Conservation (phyloP, 192 early-diverging fungal genomes). For the Backusella macrospora region DNA sequence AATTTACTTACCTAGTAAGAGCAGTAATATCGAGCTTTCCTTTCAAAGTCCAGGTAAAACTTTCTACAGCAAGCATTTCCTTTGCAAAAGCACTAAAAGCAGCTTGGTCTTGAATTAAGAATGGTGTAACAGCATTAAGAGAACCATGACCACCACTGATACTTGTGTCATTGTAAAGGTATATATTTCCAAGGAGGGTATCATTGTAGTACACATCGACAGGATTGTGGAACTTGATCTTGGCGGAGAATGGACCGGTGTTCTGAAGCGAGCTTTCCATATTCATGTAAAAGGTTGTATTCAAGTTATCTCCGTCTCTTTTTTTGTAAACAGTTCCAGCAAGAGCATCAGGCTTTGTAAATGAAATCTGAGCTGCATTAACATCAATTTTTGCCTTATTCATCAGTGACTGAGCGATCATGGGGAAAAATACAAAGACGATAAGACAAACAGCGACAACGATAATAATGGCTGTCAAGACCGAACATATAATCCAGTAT, state of each 20-base stretch:
- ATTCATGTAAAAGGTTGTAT: conserved; percentile 31
- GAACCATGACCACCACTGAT: conserved; percentile 51
- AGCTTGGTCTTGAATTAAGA: conserved; percentile 44
- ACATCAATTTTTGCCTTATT: conserved; percentile 49
- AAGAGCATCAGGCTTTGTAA: conserved; percentile 17
- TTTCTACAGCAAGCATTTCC: conserved; percentile 48
- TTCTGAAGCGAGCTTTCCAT: conserved; percentile 30
- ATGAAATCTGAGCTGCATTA: conserved; percentile 47
- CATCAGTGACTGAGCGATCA: conserved; percentile 52
- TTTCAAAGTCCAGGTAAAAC: conserved; percentile 51
- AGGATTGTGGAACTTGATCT: conserved; percentile 52
- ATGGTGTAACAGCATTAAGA: conserved; percentile 34
- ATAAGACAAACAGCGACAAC: conserved; percentile 48
- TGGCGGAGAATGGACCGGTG: conserved; percentile 50
- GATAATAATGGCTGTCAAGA: conserved; percentile 46
- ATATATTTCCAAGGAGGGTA: conserved; percentile 44
- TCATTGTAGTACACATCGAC: conserved; percentile 51
- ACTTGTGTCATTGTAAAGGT: conserved; percentile 33
- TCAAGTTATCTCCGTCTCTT: conserved; percentile 2
- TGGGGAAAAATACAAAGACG: conserved; percentile 59
- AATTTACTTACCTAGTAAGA: conserved; percentile 33
- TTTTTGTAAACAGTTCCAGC: background rate
- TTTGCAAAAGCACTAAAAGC: conserved; percentile 51
- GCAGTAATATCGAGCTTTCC: conserved; percentile 47
- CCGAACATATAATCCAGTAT: conserved; percentile 59